These are phyloP conservation scores for Apiotrichum domesticum DNA, from an alignment of 1,284 basidiomycete species.

Conservation along the genomic window DNA sequence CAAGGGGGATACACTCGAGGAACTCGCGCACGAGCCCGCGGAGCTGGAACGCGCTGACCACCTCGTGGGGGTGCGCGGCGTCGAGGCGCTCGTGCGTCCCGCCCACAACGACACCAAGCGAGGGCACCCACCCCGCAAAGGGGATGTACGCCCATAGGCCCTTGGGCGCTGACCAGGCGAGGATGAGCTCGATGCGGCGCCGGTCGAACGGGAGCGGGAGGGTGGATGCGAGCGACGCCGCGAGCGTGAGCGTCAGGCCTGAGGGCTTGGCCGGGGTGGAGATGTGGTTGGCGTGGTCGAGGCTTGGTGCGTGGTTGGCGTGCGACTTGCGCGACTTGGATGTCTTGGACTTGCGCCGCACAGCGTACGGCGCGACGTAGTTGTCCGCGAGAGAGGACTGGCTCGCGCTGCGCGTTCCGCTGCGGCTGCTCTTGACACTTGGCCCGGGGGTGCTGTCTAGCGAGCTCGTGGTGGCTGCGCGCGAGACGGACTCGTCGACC, in stretches of 20 bases:
- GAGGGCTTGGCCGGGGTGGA: not conserved
- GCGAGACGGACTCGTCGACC: not conserved
- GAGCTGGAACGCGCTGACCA: not conserved
- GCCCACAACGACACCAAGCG: constrained; percentile 7
- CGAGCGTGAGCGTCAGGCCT: constrained; percentile 10
- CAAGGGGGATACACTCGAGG: constrained; percentile 13
- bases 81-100: not conserved
- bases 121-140: constrained; percentile 7
- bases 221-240: constrained; percentile 16
- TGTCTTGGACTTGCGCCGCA: not conserved
- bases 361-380: not conserved
- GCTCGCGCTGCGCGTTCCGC: not conserved
- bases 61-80: not conserved
- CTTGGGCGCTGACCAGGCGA: constrained; percentile 13
- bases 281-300: not conserved
- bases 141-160: constrained; percentile 11
- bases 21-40: constrained; percentile 8
- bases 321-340: not conserved
- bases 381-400: too few relatives aligned
- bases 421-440: not conserved
- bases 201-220: constrained; percentile 13
- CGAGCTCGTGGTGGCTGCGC: not conserved
- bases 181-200: constrained; percentile 21
- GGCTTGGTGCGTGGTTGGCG: not conserved
- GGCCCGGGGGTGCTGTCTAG: not conserved